Base-by-base conservation (phyloP, 345 rosid species). In the Eucalyptus erythrocorys region DNA sequence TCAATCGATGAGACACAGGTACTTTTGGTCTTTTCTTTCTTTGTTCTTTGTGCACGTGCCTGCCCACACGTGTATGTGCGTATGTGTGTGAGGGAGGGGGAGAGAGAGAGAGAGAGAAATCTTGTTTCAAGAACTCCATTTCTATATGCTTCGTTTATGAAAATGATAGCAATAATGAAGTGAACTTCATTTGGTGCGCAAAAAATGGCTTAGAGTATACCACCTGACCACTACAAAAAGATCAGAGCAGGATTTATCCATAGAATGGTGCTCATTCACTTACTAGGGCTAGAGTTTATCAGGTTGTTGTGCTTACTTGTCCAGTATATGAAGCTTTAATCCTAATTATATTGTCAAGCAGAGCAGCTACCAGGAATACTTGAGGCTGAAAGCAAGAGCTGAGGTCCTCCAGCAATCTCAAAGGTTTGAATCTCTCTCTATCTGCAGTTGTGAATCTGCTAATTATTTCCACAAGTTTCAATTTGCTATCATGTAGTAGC, bases 331-430 rank as follows among this genome's bases (percentile, higher is more conserved):
- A 59, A 87, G 49, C 13, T 55, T 45, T 76, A 59, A 86, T 86
- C 47, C 47, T 59, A 22, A 13, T 79, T 13, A 6, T 87, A 48
- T 76, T 14, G n/a, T 48, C 42, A 61, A 89, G 88, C 95, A 94
- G 95, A 87, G 71, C 89, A 94, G 87, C 89, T 94, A 95, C 89
- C 93, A 94, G 88, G 96, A 95, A 79, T 95, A 92, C 87, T 88
- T 94, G 91, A 94, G 91, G 93, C 92, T 95, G 6, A 93, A 92
- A 91, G 92, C 94, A 85, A 91, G 92, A 37, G 94, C 91, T 43
- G 96, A 94, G 87, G 89, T 88, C 86, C 92, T 95, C 12, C 97
- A 95, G 85, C 89, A 50, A 85, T 85, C 87, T 89, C 97, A 94
- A 87, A 94, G 95, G 96, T 93, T 76, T 76, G 84, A 76, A 40